These are phyloP conservation scores for Fusarium praegraminearum DNA, from an alignment of 2,329 filamentous ascomycete species.

Conservation along the genomic window DNA sequence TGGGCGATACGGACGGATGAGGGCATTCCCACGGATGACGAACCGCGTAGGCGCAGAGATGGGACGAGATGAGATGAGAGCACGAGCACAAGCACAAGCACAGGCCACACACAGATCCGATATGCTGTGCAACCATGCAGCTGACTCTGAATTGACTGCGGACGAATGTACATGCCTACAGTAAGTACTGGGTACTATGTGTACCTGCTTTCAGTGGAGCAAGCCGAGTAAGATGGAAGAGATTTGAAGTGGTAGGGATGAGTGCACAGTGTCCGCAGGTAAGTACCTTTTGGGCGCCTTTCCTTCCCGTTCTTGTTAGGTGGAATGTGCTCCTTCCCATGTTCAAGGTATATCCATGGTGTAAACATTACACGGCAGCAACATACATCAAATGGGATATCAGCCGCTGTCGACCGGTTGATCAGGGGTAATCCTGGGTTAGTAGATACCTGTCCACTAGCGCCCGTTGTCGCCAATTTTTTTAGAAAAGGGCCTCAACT, in stretches of 20 bases:
- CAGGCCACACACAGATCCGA: conserved; percentile 6
- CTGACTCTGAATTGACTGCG: conserved; percentile 25
- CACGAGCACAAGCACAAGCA: not conserved
- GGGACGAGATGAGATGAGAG: not conserved
- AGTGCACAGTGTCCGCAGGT: conserved; percentile 12
- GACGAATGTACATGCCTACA: conserved; percentile 14
- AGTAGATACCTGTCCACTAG: not conserved
- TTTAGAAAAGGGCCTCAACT: not conserved
- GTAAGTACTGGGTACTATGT: not conserved
- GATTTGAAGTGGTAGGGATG: conserved; percentile 22
- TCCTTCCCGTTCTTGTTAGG: conserved; percentile 17
- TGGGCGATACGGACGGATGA: conserved; percentile 2
- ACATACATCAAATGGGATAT: conserved; percentile 29
- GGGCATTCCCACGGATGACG: not conserved
- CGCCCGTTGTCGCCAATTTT: conserved; percentile 8
- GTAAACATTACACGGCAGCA: not conserved
- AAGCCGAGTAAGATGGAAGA: conserved; percentile 18
- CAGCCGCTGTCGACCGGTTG: conserved; percentile 34
- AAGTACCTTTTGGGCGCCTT: not conserved
- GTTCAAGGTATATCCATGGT: conserved; percentile 16
- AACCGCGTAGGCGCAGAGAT: conserved; percentile 10
- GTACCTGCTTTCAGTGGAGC: conserved; percentile 29
- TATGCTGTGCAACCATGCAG: conserved; percentile 24
- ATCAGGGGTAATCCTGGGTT: conserved; percentile 2
- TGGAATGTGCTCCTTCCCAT: conserved; percentile 6